A percentile compares a stretch with the other conserved stretches of the same genome.
These are phyloP conservation scores for Vitellaria paradoxa DNA, from an alignment of 179 eudicot species.

Conservation along the genomic window DNA sequence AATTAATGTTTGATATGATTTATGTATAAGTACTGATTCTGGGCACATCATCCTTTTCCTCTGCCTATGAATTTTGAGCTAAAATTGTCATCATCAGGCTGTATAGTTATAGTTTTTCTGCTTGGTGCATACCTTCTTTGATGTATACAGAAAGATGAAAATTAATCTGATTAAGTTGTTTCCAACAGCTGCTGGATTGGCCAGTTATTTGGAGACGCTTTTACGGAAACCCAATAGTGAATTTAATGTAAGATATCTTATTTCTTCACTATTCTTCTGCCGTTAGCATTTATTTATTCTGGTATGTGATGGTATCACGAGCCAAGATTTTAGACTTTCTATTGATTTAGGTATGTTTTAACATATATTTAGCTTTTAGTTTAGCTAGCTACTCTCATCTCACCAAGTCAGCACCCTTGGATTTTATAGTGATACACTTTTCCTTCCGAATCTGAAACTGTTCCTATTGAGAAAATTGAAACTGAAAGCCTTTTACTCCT, in stretches of 20 bases:
- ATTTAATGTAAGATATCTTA: slow-evolving; percentile 53
- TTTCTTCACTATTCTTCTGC: background rate
- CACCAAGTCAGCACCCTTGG: background rate
- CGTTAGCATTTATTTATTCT: background rate
- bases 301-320: background rate
- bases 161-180: slow-evolving; percentile 10
- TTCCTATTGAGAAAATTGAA: background rate
- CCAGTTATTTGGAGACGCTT: slow-evolving; percentile 72
- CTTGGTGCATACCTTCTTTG: background rate
- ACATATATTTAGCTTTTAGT: background rate
- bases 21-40: background rate
- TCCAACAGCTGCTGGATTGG: slow-evolving; percentile 82
- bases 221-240: slow-evolving; percentile 67
- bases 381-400: background rate
- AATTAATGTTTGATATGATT: background rate
- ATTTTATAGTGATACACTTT: background rate
- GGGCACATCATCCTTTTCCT: background rate
- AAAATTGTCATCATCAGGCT: background rate
- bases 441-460: background rate
- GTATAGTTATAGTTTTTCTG: background rate
- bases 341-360: background rate
- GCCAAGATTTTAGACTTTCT: background rate
- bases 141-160: background rate
- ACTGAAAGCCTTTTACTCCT: background rate
- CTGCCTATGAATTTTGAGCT: background rate